Base-by-base conservation (phyloP, 2,329 filamentous ascomycete genomes). In the Truncatella angustata region DNA sequence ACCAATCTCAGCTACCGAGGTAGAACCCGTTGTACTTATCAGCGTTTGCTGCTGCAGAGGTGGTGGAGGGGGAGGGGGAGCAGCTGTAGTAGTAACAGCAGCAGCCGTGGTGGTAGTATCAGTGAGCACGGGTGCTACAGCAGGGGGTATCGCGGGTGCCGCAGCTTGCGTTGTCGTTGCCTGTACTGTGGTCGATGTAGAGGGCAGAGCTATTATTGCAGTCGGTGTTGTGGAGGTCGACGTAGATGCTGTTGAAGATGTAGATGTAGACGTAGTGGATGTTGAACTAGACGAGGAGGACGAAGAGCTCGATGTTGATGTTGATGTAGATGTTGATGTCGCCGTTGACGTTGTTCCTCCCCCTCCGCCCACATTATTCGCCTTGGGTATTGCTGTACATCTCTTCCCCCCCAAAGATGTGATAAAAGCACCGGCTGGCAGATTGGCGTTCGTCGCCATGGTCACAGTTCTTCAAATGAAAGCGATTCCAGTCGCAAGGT, bases 351-450 rank as follows among this genome's bases (percentile, higher is more conserved):
- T 56, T 56, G 59, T 18, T 35, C 52, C 57, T 52, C 52, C 60
- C 36, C 53, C 51, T 49, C 49, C 51, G 46, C 56, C 54, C 50
- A 37, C 58, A 43, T 58, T 54, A 42, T 58, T 54, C 21, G 51
- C 56, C 59, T 64, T 76, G 44, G 78, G 78, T 57, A 81, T 69
- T 54, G 75, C 78, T 60, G 80, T 82, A 69, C 80, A 82, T 65
- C 73, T 73, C 63, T 72, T 76, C 48, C 77, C 77, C 52, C 73
- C 66, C 50, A 81, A 69, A 45, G 66, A 75, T 50, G 78, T 81
- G 53, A 78, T 72, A 54, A 76, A 75, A 54, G 74, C 73, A 62
- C 76, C 74, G 61, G 66, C 64, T 57, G 70, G 72, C 63, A 78
- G 71, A 63, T 66, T 70, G 51, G 69, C 60, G 54, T 63, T 70